Evolutionary conservation across 2,329 filamentous ascomycete genomes (phyloP).

Genomic region (Clonostachys chloroleuca): DNA sequence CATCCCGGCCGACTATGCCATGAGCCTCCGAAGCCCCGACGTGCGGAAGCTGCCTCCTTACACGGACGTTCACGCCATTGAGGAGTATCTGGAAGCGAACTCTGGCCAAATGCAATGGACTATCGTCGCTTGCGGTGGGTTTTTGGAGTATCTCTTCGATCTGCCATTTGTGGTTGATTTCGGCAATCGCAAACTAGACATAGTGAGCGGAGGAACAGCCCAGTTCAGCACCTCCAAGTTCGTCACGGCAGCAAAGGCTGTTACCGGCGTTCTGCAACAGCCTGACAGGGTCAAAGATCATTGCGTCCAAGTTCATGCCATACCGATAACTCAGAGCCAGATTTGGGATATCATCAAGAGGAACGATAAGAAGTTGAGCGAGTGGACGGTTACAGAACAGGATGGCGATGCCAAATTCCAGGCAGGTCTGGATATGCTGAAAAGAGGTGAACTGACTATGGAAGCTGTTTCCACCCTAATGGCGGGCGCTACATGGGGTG

Average conservation of each 20-base stretch:
- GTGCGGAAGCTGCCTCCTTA: constrained; percentile 23
- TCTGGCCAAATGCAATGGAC: constrained; percentile 42
- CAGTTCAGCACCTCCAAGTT: constrained; percentile 36
- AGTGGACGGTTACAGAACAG: too few relatives aligned
- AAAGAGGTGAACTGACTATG: too few relatives aligned
- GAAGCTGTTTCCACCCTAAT: too few relatives aligned
- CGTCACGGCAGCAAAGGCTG: constrained; percentile 30
- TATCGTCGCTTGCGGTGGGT: constrained; percentile 40
- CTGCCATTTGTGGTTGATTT: constrained; percentile 30
- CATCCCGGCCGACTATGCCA: constrained; percentile 46
- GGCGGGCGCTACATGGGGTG: too few relatives aligned
- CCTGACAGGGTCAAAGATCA: constrained; percentile 41
- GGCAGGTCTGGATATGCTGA: too few relatives aligned
- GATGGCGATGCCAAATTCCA: too few relatives aligned
- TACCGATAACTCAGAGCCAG: too few relatives aligned
- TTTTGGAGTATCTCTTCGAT: constrained; percentile 47
- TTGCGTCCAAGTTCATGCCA: too few relatives aligned
- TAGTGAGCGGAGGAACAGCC: constrained; percentile 40
- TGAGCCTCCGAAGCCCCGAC: constrained; percentile 5
- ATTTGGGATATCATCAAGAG: too few relatives aligned
- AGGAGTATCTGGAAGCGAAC: constrained; percentile 23
- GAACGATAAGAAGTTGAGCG: too few relatives aligned
- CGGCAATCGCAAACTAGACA: constrained; percentile 22
- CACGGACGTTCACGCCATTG: constrained; percentile 13
- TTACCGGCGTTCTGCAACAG: constrained; percentile 32